Percentiles rank a stretch among this genome's conserved stretches.
Evolutionary conservation across 2,329 filamentous ascomycete genomes (phyloP).

Genomic region (Colletotrichum incanum): DNA sequence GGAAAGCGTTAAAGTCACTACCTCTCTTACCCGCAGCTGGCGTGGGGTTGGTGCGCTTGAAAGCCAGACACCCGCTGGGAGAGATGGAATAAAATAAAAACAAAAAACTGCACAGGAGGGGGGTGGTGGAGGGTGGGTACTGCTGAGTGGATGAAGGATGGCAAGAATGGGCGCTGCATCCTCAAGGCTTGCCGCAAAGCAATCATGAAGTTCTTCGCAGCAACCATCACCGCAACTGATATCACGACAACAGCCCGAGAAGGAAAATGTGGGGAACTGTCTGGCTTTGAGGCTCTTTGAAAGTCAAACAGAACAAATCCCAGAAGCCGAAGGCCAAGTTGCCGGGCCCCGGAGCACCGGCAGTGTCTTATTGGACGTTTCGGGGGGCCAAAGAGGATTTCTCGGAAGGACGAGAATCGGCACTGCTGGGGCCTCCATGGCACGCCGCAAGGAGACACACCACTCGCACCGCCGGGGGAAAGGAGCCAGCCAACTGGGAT

Average conservation of each 20-base stretch:
- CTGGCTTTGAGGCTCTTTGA: slow-evolving; percentile 1
- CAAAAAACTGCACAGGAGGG: not conserved
- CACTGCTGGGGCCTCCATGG: slow-evolving; percentile 29
- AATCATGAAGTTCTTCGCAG: slow-evolving; percentile 21
- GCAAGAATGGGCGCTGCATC: slow-evolving; percentile 11
- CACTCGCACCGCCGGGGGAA: not conserved
- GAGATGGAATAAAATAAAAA: not conserved
- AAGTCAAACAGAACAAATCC: not conserved
- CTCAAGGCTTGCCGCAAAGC: slow-evolving; percentile 9
- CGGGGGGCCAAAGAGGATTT: slow-evolving; percentile 37
- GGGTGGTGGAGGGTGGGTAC: slow-evolving; percentile 20
- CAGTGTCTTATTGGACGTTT: slow-evolving; percentile 34
- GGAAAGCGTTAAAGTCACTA: slow-evolving; percentile 3
- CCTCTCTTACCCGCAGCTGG: slow-evolving; percentile 13
- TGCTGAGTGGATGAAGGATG: slow-evolving; percentile 18
- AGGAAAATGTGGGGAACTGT: not conserved
- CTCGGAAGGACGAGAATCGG: slow-evolving; percentile 43
- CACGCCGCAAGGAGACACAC: slow-evolving; percentile 2
- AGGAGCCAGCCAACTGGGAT: not conserved
- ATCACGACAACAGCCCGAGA: slow-evolving; percentile 10
- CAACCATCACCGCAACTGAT: slow-evolving; percentile 33
- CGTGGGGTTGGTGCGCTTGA: slow-evolving; percentile 41
- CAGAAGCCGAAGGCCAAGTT: slow-evolving; percentile 33
- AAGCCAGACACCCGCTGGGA: slow-evolving; percentile 12
- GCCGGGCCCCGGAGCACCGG: slow-evolving; percentile 32